These are phyloP conservation scores for Pulveroboletus sp. DNA, from an alignment of 768 basidiomycete species.

Conservation along the genomic window DNA sequence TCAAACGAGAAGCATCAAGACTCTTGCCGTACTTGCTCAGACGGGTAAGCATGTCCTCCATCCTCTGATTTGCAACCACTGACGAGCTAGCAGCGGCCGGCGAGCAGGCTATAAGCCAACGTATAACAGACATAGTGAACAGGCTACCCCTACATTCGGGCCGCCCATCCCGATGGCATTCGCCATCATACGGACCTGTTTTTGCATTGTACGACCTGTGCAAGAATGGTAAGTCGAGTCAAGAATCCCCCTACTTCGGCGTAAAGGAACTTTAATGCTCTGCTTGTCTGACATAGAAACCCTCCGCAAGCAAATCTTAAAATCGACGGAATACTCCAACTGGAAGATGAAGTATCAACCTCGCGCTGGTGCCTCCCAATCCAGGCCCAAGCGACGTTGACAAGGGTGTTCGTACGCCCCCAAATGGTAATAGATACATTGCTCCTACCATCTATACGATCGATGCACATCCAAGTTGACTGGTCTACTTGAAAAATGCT, in stretches of 20 bases:
- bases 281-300: neutral
- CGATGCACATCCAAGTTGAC: neutral
- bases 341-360: neutral
- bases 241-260: neutral
- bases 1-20: neutral
- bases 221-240: neutral
- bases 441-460: neutral
- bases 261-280: too few species aligned
- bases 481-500: neutral
- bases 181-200: neutral
- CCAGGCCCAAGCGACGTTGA: neutral
- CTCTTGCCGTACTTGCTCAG: neutral
- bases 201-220: neutral
- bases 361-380: neutral
- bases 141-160: neutral
- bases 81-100: neutral
- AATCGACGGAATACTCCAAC: neutral
- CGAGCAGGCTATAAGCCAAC: neutral
- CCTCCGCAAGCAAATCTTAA: neutral
- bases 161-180: neutral
- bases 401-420: neutral
- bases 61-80: neutral
- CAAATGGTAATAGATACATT: too few species aligned
- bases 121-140: neutral
- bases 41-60: neutral